Evolutionary conservation across 2,329 filamentous ascomycete genomes (phyloP), one percentile per base, ranked within the genome.

Genomic region (Tolypocladium endophyticum): DNA sequence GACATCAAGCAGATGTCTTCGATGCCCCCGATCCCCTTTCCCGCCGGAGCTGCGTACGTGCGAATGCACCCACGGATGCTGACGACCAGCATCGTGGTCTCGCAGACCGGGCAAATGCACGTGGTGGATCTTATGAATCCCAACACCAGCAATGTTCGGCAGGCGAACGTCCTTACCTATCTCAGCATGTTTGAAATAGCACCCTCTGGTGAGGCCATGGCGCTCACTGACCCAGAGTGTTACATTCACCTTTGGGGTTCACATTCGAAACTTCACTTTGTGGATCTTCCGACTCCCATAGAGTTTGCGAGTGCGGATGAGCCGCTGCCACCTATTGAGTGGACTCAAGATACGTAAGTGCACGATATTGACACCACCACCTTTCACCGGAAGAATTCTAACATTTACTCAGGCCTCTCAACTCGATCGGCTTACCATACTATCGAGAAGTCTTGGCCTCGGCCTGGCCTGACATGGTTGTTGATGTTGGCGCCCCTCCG

Each of bases 21-120:
- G 28, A 84, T 97, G 70, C 88, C 91, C 5, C 94, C 94, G 0
- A 93, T 99, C 50, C 90, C 94, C 0, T 99, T 88, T 65, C 93
- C 94, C 60, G 88, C 92, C 2, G 92, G 94, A 12, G 94, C 93
- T 43, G 93, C 94, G 41, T 96, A 92, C 76, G 92, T 97, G 50
- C 87, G 94, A 61, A 94, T 99, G 89, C 94, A 99, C 72, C 94
- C 95, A 1, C 88, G 92, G 67, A 89, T 99, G 83, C 88, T 92
- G 25, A 97, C 94, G 0, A 97, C 95, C 0, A 93, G 90, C 67
- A 92, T 99, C 62, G 90, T 99, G 56, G 87, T 92, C 35, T 96
- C 93, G 3, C 91, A 95, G 68, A 89, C 86, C 52, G 94, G 95
- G 1, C 92, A 97, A 72, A 89, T 99, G 72, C 93, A 99, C 71